A percentile compares a stretch with the other conserved stretches of the same genome.
Evolutionary conservation across 2,329 filamentous ascomycete genomes (phyloP).

Genomic region (Exophiala calicioides): DNA sequence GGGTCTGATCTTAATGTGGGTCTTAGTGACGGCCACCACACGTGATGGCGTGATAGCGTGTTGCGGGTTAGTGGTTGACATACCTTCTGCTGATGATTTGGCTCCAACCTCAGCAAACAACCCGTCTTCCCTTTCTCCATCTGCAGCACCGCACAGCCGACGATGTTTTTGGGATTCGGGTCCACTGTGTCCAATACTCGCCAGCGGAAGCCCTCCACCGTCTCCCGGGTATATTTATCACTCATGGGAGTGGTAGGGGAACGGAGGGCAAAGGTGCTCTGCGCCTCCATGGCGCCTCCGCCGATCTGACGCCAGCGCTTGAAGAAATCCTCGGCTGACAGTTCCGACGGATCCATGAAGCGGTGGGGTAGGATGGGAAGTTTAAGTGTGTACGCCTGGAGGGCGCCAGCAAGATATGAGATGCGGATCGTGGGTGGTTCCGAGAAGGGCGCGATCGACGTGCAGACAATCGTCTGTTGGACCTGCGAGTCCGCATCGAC

Average conservation of each 20-base stretch:
- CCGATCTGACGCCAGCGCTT: constrained; percentile 99
- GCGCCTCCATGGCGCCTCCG: constrained; percentile 79
- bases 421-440: constrained; percentile 89
- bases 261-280: constrained; percentile 69
- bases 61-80: constrained; percentile 38
- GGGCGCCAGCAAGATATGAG: constrained; percentile 87
- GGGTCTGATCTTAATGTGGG: too few species aligned
- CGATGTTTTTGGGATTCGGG: constrained; percentile 89
- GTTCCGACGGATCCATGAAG: constrained; percentile 90
- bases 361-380: constrained; percentile 88
- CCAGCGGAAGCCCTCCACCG: constrained; percentile 81
- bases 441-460: constrained; percentile 76
- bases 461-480: constrained; percentile 93
- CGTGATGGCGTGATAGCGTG: background rate
- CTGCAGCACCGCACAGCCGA: constrained; percentile 82
- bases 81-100: constrained; percentile 90
- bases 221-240: constrained; percentile 68
- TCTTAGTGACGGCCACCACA: background rate
- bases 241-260: constrained; percentile 65
- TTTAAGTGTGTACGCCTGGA: constrained; percentile 90
- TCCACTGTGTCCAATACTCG: constrained; percentile 82
- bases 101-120: constrained; percentile 88
- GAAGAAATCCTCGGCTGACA: constrained; percentile 93
- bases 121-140: constrained; percentile 83
- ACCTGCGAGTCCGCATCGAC: constrained; percentile 75